Evolutionary conservation across 1,284 basidiomycete genomes (phyloP).

Genomic region (Salmacisia buchloeana): DNA sequence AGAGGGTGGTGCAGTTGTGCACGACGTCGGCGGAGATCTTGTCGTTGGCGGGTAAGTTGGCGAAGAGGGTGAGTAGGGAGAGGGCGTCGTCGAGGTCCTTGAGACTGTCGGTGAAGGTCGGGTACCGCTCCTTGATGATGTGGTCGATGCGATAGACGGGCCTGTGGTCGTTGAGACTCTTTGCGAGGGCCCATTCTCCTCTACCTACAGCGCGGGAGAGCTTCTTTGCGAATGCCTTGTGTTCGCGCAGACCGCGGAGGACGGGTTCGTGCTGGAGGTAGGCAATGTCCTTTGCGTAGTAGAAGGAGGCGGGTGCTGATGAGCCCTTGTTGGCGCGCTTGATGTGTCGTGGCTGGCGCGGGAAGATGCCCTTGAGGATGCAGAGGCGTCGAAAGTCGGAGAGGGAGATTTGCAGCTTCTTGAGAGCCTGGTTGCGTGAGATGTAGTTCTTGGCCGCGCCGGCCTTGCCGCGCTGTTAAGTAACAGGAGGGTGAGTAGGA

Average conservation of each 20-base stretch:
- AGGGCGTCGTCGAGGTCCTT: conserved; percentile 96
- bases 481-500: too few relatives aligned
- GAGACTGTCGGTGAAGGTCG: conserved; percentile 90
- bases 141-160: conserved; percentile 72
- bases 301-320: conserved; percentile 93
- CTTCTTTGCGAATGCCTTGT: conserved; percentile 98
- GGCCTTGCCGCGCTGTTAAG: conserved; percentile 45
- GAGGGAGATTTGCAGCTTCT: conserved; percentile 81
- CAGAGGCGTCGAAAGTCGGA: conserved; percentile 95
- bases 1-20: conserved; percentile 79
- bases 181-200: conserved; percentile 89
- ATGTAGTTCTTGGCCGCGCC: conserved; percentile 64
- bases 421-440: conserved; percentile 68
- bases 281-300: conserved; percentile 96
- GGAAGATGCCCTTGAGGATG: conserved; percentile 98
- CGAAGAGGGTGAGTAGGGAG: conserved; percentile 71
- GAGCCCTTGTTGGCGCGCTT: conserved; percentile 98
- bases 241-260: conserved; percentile 87
- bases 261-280: conserved; percentile 97
- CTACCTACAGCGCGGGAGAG: conserved; percentile 86
- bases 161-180: conserved; percentile 79
- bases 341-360: conserved; percentile 83
- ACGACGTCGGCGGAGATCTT: conserved; percentile 75
- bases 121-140: conserved; percentile 97
- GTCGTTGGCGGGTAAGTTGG: conserved; percentile 69